Conservation (phyloP, 352 stramenopile genomes). For the Phytophthora foliorum region DNA sequence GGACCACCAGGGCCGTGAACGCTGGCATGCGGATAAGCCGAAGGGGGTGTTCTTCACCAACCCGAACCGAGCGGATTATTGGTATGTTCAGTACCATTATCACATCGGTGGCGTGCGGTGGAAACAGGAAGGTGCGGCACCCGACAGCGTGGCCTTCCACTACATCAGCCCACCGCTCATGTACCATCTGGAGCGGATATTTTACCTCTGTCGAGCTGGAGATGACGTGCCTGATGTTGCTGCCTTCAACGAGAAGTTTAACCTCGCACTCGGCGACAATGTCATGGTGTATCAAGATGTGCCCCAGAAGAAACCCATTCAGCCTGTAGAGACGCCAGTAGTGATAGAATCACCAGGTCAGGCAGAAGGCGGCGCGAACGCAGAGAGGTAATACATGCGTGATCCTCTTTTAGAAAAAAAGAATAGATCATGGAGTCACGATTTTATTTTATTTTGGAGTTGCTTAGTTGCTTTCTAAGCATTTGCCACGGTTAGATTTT, state of each 20-base stretch:
- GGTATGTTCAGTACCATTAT: conserved; percentile 80
- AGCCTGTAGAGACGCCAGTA: background rate
- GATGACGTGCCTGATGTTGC: conserved; percentile 55
- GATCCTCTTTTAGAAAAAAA: background rate
- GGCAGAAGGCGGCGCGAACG: conserved; percentile 8
- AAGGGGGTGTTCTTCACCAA: conserved; percentile 75
- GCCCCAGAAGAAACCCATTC: conserved; percentile 18
- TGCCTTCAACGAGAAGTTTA: conserved; percentile 67
- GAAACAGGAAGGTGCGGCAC: conserved; percentile 58
- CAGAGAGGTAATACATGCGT: conserved; percentile 3
- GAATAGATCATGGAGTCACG: too few relatives aligned
- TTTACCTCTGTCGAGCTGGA: conserved; percentile 74
- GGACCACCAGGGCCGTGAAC: conserved; percentile 72
- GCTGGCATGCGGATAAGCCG: conserved; percentile 80
- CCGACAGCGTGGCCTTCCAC: conserved; percentile 82
- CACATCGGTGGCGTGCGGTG: conserved; percentile 71
- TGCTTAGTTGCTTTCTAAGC: too few relatives aligned
- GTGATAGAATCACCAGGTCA: conserved; percentile 7
- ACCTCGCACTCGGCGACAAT: conserved; percentile 54
- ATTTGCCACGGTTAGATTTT: too few relatives aligned
- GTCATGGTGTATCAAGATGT: conserved; percentile 59
- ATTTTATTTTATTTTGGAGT: too few relatives aligned
- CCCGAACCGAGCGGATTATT: conserved; percentile 63
- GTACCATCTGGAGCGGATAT: conserved; percentile 79
- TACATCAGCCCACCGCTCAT: conserved; percentile 79